Evolutionary conservation across 306 rosid species (phyloP).

Genomic region (Datisca glomerata): DNA sequence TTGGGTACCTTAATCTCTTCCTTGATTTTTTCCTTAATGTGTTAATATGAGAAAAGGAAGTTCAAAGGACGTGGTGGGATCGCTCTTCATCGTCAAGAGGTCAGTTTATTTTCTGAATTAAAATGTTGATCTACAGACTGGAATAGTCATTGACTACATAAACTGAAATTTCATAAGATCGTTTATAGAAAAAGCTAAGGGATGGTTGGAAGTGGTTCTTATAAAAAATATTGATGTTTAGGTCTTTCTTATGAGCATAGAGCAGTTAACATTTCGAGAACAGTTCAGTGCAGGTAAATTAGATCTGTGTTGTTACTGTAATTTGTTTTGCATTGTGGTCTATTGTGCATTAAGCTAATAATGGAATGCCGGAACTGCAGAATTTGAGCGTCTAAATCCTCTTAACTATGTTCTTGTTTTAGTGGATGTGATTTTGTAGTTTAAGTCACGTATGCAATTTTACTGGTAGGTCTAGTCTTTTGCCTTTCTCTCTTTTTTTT

Average conservation of each 20-base stretch:
- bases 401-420: conserved; percentile 36
- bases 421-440: conserved; percentile 30
- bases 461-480: conserved; percentile 30
- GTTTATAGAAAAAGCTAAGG: no score
- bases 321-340: not conserved
- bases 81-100: no score
- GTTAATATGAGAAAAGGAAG: no score
- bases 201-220: no score
- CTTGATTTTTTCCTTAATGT: no score
- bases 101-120: no score
- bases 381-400: conserved; percentile 34
- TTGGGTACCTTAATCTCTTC: no score
- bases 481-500: no score
- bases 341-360: not conserved
- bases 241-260: conserved; percentile 33
- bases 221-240: conserved; percentile 11
- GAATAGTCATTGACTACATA: no score
- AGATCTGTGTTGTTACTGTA: conserved; percentile 7
- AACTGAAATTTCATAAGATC: no score
- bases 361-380: conserved; percentile 8
- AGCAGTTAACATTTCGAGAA: conserved; percentile 27
- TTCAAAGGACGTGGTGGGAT: no score
- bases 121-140: no score
- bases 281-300: conserved; percentile 33
- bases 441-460: conserved; percentile 35